These are phyloP conservation scores for Chlorella ohadii DNA, from an alignment of 139 green algal species.

Conservation along the genomic window DNA sequence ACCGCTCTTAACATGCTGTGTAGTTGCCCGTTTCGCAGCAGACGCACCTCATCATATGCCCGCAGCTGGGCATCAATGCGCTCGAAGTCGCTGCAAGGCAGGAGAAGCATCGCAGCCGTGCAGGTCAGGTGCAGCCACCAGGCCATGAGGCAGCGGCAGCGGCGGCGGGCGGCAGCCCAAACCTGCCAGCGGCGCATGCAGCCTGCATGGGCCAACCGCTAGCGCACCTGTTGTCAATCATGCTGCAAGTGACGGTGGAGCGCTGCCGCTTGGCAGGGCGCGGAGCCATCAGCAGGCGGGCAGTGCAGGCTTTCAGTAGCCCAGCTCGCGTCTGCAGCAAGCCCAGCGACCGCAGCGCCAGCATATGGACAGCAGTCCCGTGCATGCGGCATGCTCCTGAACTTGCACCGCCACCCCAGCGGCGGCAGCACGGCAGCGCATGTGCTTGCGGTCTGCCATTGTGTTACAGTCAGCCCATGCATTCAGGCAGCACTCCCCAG, in stretches of 20 bases:
- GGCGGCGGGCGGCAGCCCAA: neutral
- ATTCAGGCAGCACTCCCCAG: neutral
- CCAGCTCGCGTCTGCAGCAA: no score
- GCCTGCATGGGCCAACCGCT: no score
- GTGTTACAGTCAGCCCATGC: no score
- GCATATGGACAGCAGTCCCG: no score
- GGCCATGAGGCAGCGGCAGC: neutral
- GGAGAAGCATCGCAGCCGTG: neutral
- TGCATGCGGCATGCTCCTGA: no score
- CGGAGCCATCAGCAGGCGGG: no score
- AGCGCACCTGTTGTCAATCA: neutral
- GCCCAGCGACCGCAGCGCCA: no score
- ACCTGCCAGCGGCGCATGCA: neutral
- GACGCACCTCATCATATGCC: constrained; percentile 60
- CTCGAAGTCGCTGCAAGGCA: constrained; percentile 32
- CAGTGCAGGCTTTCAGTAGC: no score
- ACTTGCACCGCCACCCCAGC: no score
- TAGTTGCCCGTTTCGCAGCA: no score
- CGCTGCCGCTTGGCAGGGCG: constrained; percentile 6
- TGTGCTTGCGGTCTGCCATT: neutral
- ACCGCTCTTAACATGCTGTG: no score
- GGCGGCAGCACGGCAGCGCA: neutral
- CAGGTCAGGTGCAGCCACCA: neutral
- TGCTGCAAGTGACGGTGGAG: neutral
- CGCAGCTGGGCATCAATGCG: constrained; percentile 49